Conservation (phyloP, 2,329 filamentous ascomycete species). For the Fusarium sp. region DNA sequence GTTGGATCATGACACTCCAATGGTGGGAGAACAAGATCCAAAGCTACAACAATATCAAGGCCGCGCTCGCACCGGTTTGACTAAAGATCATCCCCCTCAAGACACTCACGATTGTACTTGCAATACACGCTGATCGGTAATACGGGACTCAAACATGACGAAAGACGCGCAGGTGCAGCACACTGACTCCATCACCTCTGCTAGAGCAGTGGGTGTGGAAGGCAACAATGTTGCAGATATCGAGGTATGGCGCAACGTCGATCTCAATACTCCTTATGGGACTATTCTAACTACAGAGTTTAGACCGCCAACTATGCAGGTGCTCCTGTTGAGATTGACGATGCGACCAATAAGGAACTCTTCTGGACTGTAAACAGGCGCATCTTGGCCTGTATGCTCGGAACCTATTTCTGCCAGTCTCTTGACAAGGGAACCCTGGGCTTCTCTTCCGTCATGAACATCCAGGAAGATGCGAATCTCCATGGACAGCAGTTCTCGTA, state of each 20-base stretch:
- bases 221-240: not conserved
- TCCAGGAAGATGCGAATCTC: conserved; percentile 61
- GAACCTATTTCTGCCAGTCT: conserved; percentile 63
- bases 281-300: not conserved
- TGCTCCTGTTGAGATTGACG: conserved; percentile 56
- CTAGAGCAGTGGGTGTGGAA: not conserved
- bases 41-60: not conserved
- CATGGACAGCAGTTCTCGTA: conserved; percentile 35
- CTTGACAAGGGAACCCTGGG: conserved; percentile 63
- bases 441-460: conserved; percentile 65
- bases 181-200: not conserved
- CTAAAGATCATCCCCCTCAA: not conserved
- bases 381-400: conserved; percentile 57
- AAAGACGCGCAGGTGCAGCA: not conserved
- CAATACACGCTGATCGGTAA: not conserved
- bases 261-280: too few species aligned
- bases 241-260: not conserved
- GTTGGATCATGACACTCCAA: not conserved
- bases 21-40: not conserved
- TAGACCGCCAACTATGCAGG: conserved; percentile 29
- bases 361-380: conserved; percentile 61
- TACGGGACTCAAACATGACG: not conserved
- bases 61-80: not conserved
- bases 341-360: conserved; percentile 62
- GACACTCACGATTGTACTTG: not conserved